Base-by-base conservation (phyloP, 768 basidiomycete species). In the Rickenella mellea region DNA sequence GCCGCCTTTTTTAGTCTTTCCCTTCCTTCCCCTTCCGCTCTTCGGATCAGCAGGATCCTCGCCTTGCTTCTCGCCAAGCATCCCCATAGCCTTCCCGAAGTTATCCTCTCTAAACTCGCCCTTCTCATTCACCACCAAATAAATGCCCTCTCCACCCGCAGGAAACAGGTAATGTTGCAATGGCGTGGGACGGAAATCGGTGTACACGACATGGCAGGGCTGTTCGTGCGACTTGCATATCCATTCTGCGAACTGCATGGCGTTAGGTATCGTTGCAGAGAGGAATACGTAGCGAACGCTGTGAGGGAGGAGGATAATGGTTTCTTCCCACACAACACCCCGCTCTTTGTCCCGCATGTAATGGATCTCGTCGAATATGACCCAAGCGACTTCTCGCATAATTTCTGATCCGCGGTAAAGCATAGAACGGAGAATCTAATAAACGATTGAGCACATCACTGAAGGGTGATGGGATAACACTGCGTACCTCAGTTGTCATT, bases 371-470 rank as follows among this genome's bases (percentile, higher is more conserved):
- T 99, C 96, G 60, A 98, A 99, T 50, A 99, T 79, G 43, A 98
- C 94, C 96, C 96, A 99, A 1, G 93, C 92, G n/a, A 99, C 94
- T 68, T 99, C 96, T 43, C 96, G 87, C 86, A 98, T 93, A 51
- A 99, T 84, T 66, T 99, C 96, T 3, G 92, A 97, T 28, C 96
- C 96, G 41, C 96, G 83, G 57, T 99, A 99, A 21, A 99, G 68
- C 94, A 99, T 99, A 4, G 93, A 97, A 15, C 96, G 81, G 40
- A 99, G 61, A 80, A 99, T 98, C 92, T 98, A 48, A 32, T 21
- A 12, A 15, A 24, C 21, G 27, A 6, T 33, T 8, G 5, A 7
- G 28, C 12, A 3, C 37, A 21, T 37, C 12, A 45, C 31, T 35
- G 14, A 22, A 21, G 24, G 12, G 7, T 26, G 20, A 15, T 15